Evolutionary conservation across 768 basidiomycete genomes (phyloP), one percentile per base, ranked within the genome.

Genomic region (Lyophyllum atratum): DNA sequence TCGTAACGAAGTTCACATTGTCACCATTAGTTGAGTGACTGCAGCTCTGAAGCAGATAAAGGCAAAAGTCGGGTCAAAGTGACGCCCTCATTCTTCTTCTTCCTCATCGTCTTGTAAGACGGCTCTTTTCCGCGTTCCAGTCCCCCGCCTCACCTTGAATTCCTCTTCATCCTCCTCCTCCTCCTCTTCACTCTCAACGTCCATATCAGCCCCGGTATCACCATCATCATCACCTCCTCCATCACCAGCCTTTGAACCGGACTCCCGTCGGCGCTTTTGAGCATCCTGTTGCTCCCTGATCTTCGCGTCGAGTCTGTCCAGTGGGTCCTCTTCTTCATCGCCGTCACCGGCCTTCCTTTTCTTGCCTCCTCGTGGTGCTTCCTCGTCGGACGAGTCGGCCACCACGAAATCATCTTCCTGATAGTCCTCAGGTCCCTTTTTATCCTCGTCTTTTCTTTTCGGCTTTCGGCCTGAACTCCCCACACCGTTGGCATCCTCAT

Each of bases 341-440:
- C 68, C 76, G 12, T 60, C 68, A 21, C 72, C 70, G 47, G 73
- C 76, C 49, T 71, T 74, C 55, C 74, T 72, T 55, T 70, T 73
- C 51, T 73, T 79, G 56, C 70, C 73, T 54, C 70, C 72, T 34
- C 72, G 74, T 21, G 75, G 80, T 11, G 66, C 77, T 3, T 89
- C 89, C 25, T 89, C 88, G 40, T 92, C 90, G 17, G 85, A 86
- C 21, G 81, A 79, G 62, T 92, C 91, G 14, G 87, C 85, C 11
- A 93, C 92, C 26, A 94, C 76, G 64, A 94, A 94, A 64, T 92
- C 92, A 67, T 94, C 92, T 56, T 87, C 85, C 67, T 91, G 88
- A 62, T 93, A 93, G 42, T 92, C 78, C 48, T 77, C 89, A 21
- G 83, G 84, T 4, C 78, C 77, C 42, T 84, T 78, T 52, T 80